Evolutionary conservation across 1,139 yeast genomes (phyloP), one percentile per base, ranked within the genome.

Genomic region (Geotrichum klebahnii): DNA sequence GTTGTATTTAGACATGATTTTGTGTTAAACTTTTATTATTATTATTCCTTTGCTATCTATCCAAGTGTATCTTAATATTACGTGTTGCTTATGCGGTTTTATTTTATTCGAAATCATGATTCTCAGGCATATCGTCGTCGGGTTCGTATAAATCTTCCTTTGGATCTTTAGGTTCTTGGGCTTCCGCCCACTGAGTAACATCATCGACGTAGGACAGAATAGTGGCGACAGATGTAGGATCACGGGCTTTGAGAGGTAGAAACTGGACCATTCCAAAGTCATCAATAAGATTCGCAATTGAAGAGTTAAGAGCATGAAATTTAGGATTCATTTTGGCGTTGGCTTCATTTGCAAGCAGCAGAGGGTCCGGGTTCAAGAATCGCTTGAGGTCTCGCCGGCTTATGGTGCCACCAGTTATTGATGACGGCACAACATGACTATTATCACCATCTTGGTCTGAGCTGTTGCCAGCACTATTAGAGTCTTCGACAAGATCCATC

Each of bases 221-320:
- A 0, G 92, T 84, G 6, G 84, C 80, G 17, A 92, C 84, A 44
- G 89, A 79, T 46, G 83, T 90, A 38, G 89, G 84, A 64, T 85
- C 83, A 42, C 82, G 77, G 44, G 96, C 83, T 62, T 88, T 94
- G 56, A 92, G 74, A 0, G 98, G 97, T 57, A 92, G 71, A 63
- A 89, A 92, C 64, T 92, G 97, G 2, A 92, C 97, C 99, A 92
- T 92, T 6, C 98, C 97, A 67, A 92, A 92, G 64, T 94, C 99
- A 65, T 94, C 97, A 16, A 65, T 62, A 59, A 92, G 73, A 57
- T 84, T 81, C 0, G 97, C 97, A 59, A 92, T 89, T 26, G 92
- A 77, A 59, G 78, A 78, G 65, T 88, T 92, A 54, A 92, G 75
- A 55, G 75, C 79, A 39, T 82, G 77, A 62, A 81, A 92, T 61